These are phyloP conservation scores for Silene coronaria DNA, from an alignment of 179 eudicot genomes.

Conservation along the genomic window DNA sequence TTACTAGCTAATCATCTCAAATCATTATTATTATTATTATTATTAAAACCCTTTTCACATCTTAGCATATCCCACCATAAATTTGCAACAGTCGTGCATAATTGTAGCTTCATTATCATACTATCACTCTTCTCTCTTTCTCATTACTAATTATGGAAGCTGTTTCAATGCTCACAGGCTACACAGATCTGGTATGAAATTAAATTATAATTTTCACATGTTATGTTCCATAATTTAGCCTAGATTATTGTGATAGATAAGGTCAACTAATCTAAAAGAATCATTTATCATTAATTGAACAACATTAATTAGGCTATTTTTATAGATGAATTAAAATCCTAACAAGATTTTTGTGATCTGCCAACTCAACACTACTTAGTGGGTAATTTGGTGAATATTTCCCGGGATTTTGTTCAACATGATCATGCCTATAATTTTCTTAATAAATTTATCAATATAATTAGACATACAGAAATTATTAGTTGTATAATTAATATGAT, in stretches of 20 bases:
- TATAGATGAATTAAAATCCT: not conserved
- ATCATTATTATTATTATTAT: no score
- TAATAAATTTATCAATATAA: not conserved
- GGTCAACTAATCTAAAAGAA: not conserved
- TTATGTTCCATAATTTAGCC: not conserved
- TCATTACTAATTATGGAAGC: constrained; percentile 21
- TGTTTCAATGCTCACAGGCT: constrained; percentile 29
- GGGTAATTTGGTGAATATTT: not conserved
- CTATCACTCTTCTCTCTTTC: not conserved
- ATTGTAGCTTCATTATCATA: constrained; percentile 9
- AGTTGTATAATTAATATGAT: not conserved
- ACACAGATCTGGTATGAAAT: constrained; percentile 25
- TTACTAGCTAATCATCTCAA: not conserved
- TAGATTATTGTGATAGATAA: not conserved
- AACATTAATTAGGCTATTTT: not conserved
- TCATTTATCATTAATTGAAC: not conserved
- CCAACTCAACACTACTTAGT: constrained; percentile 10
- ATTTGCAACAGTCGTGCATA: constrained; percentile 1
- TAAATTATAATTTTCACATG: not conserved
- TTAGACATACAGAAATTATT: not conserved
- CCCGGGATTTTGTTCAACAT: constrained; percentile 3
- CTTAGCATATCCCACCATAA: constrained; percentile 3
- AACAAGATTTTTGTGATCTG: constrained; percentile 11
- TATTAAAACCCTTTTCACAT: constrained; percentile 28
- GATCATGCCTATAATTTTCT: not conserved